Evolutionary conservation across 2,329 filamentous ascomycete genomes (phyloP), one percentile per base, ranked within the genome.

Genomic region (Orbilia oligospora): DNA sequence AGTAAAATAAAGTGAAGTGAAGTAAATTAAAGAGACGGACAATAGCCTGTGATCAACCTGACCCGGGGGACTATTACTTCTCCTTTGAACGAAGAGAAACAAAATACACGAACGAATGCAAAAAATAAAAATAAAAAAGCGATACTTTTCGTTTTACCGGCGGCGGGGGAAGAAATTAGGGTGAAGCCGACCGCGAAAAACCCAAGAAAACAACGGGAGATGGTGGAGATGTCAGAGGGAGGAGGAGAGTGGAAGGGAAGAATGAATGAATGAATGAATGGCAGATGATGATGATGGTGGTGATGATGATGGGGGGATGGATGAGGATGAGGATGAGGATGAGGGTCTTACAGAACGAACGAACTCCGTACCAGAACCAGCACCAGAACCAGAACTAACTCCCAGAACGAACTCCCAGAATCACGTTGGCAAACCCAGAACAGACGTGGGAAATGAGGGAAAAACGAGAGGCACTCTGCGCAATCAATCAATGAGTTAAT

Each of bases 401-500:
- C 27, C 36, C 56, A 56, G 48, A 56, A 24, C 64, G 41, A 48
- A 44, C 53, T n/a, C n/a, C 30, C 58, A 51, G 67, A 63, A 46
- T 24, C 33, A 61, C 56, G 33, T 46, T 46, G 48, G 30, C 53
- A 24, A 49, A 41, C 12, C 38, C 56, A 61, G 56, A 22, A 44
- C 58, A n/a, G 41, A 20, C n/a, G 65, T 56, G 56, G 72, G 65
- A 75, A 68, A 75, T 75, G 72, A 70, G 56, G 71, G 10, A 51
- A 46, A n/a, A 61, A 38, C 38, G 24, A 61, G 51, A 58, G 51
- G 66, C 38, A 56, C 51, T 49, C 51, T 58, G 38, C 66, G 16
- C 38, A 46, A 58, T 70, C 66, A 65, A 65, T 64, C 58, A 66
- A 66, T 33, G 27, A 66, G 27, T 68, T 41, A 65, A 65, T 65